Percentiles rank a stretch among this genome's conserved stretches.
phyloP scores from a whole-genome alignment of 257 asterid species.

The Ligustrum vulgare region DNA sequence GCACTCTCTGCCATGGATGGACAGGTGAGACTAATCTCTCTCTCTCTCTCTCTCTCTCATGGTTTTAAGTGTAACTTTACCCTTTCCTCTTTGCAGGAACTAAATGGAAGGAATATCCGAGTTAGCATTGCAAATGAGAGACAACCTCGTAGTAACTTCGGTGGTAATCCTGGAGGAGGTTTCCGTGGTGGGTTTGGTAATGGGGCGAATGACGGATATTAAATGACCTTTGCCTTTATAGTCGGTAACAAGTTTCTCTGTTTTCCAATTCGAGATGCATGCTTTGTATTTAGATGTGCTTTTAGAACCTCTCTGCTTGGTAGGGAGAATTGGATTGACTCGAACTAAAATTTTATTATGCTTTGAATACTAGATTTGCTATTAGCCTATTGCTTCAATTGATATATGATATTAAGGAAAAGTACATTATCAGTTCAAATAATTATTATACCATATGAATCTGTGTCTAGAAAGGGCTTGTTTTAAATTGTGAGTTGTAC shows the following conservation, averaged over 20 bases:
- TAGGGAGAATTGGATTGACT: background rate
- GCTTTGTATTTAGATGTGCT: background rate
- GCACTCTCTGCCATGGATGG: conserved; percentile 90
- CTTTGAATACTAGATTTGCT: background rate
- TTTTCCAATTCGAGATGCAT: conserved; percentile 20
- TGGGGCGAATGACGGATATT: conserved; percentile 39
- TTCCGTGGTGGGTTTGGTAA: conserved; percentile 12
- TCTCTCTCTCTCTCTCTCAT: no score
- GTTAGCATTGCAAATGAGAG: conserved; percentile 67
- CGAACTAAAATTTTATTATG: background rate
- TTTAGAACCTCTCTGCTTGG: background rate
- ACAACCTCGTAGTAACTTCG: conserved; percentile 51
- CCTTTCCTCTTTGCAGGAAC: conserved; percentile 22
- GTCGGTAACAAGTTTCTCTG: conserved; percentile 25
- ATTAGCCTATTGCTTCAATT: background rate
- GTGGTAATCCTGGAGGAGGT: conserved; percentile 24
- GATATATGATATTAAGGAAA: background rate
- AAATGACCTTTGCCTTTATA: conserved; percentile 25
- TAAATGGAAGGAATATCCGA: conserved; percentile 69
- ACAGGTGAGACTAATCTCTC: conserved; percentile 17
- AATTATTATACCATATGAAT: background rate
- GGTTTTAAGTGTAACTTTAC: no score
- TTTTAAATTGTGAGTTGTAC: no score
- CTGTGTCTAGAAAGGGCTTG: no score
- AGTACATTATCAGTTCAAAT: background rate